Percentiles rank a stretch among this genome's conserved stretches.
Evolutionary conservation across 768 basidiomycete species (phyloP).

Genomic region (Serpula lacrymans): DNA sequence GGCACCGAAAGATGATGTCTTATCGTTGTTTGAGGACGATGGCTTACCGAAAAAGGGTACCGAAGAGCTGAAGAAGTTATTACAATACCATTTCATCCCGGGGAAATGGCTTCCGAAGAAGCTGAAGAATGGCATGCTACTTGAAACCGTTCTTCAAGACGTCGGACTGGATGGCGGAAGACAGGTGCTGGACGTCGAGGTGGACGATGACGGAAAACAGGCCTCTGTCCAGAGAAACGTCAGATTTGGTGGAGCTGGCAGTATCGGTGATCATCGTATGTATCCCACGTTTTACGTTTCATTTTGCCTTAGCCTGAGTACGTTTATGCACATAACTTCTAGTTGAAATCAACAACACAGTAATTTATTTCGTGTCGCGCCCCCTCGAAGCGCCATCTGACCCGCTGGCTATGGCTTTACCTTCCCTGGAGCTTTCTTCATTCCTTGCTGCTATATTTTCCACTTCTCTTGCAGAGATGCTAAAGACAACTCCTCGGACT

Average conservation of each 20-base stretch:
- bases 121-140: conserved; percentile 66
- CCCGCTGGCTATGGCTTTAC: conserved; percentile 75
- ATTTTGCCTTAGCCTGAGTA: neutral
- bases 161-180: conserved; percentile 62
- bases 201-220: conserved; percentile 49
- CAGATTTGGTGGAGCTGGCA: conserved; percentile 78
- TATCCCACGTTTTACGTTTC: no score
- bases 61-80: conserved; percentile 63
- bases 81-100: conserved; percentile 91
- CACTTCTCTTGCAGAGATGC: conserved; percentile 69
- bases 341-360: conserved; percentile 74
- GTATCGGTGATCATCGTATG: conserved; percentile 76
- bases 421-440: conserved; percentile 79
- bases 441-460: conserved; percentile 92
- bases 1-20: conserved; percentile 84
- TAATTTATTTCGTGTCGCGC: conserved; percentile 88
- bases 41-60: conserved; percentile 62
- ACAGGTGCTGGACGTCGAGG: conserved; percentile 70
- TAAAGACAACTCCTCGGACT: conserved; percentile 62
- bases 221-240: conserved; percentile 50
- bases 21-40: conserved; percentile 49
- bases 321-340: conserved; percentile 11
- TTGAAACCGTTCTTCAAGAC: conserved; percentile 78
- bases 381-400: conserved; percentile 82
- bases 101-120: conserved; percentile 72